Evolutionary conservation across 768 basidiomycete species (phyloP).

Genomic region (Calocera viscosa): DNA sequence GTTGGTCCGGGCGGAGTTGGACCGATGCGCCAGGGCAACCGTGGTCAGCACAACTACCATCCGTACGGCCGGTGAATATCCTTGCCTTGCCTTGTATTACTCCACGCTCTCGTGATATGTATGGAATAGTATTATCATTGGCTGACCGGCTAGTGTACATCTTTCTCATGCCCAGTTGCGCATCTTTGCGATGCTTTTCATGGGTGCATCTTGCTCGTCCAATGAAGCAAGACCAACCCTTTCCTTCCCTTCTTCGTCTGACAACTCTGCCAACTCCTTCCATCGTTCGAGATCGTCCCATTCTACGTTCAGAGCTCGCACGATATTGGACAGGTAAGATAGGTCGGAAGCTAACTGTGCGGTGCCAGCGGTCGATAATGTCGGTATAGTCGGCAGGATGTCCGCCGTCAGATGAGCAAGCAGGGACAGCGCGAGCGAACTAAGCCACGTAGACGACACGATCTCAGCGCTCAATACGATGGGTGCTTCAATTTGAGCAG

Average conservation of each 20-base stretch:
- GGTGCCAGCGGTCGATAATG: slow-evolving; percentile 52
- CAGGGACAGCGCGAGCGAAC: slow-evolving; percentile 73
- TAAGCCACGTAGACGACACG: slow-evolving; percentile 83
- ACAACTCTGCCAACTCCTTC: slow-evolving; percentile 53
- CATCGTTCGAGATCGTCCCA: slow-evolving; percentile 66
- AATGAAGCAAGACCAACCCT: slow-evolving; percentile 8
- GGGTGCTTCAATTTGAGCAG: slow-evolving; percentile 10
- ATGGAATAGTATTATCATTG: background rate
- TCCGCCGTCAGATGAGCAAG: slow-evolving; percentile 56
- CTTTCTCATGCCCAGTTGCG: background rate
- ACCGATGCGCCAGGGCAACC: slow-evolving; percentile 53
- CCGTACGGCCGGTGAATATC: slow-evolving; percentile 54
- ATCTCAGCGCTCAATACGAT: slow-evolving; percentile 51
- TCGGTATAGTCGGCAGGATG: slow-evolving; percentile 59
- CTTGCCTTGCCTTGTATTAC: background rate
- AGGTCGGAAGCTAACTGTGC: slow-evolving; percentile 79
- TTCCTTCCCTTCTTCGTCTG: slow-evolving; percentile 34
- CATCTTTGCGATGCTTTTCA: slow-evolving; percentile 5
- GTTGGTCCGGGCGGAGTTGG: slow-evolving; percentile 34
- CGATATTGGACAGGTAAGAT: slow-evolving; percentile 81
- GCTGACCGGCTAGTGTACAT: background rate
- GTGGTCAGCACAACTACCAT: slow-evolving; percentile 73
- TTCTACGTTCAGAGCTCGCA: slow-evolving; percentile 81
- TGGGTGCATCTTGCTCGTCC: slow-evolving; percentile 5
- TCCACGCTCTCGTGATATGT: background rate